phyloP scores from a whole-genome alignment of 2,329 filamentous ascomycete species.

The Talaromyces amestolkiae region DNA sequence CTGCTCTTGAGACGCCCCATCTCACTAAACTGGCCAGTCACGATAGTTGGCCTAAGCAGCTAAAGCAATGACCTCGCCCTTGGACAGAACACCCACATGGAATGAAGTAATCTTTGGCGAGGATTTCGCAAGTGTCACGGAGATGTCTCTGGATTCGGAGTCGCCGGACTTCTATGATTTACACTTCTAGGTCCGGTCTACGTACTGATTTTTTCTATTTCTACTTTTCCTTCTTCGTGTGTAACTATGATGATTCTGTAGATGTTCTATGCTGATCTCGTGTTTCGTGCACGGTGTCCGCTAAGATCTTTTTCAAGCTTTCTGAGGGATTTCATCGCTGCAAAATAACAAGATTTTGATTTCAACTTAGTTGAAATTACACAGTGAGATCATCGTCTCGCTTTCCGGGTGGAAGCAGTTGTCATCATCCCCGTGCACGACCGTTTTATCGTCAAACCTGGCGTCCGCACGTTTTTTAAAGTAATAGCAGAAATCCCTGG shows the following conservation, averaged over 20 bases:
- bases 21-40: neutral
- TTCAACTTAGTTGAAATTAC: neutral
- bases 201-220: neutral
- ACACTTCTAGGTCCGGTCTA: neutral
- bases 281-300: neutral
- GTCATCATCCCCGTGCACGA: neutral
- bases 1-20: neutral
- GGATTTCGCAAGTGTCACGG: neutral
- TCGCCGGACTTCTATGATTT: neutral
- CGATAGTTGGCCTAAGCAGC: neutral
- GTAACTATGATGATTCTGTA: neutral
- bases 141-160: neutral
- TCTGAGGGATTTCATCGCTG: neutral
- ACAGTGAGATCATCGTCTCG: neutral
- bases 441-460: conserved; percentile 3
- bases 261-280: neutral
- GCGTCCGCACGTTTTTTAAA: neutral
- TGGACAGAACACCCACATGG: conserved; percentile 3
- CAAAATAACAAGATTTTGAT: neutral
- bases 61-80: neutral
- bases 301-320: neutral
- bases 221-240: neutral
- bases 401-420: neutral
- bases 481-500: neutral
- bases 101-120: conserved; percentile 8